Base-by-base conservation (phyloP, 805 yeast genomes). In the Brettanomyces nanus region DNA sequence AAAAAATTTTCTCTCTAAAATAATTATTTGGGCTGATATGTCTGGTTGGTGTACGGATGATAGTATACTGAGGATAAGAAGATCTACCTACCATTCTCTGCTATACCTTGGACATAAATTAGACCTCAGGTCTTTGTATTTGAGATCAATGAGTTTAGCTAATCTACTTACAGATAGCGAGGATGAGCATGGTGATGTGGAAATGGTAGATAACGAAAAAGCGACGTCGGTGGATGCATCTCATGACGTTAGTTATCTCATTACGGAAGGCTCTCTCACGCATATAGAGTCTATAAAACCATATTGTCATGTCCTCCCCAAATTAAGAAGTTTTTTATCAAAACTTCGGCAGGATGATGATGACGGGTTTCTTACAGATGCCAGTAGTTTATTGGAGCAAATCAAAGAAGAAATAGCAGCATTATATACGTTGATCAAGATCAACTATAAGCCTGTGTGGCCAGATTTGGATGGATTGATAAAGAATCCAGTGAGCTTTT, bases 391-490 rank as follows among this genome's bases (percentile, higher is more conserved):
- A n/a, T 61, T 78, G 0, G 67, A 69, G 9, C 68, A 74, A 5
- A 65, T 83, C 3, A 68, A 69, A 33, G 62, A 62, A 11, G 90
- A 83, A 44, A 73, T 81, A 4, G 45, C 57, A 0, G 42, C 63
- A 3, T 50, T 81, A 7, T 73, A 73, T 42, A 54, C 66, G 5
- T 71, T 71, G 36, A 58, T 81, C 27, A 71, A 66, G 34, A 52
- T 67, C 1, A 65, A 68, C 19, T 87, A 85, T 50, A 59, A 65
- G 7, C 65, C 70, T 3, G 71, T 79, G 14, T 86, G 85, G 58
- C 78, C 84, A 0, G 95, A 87, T 49, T 61, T 87, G 35, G 81
- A 71, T 19, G 61, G 77, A 0, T 59, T 87, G 28, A 67, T 85
- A 1, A 62, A 75, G 9, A 73, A 73, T 41, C 78, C 90, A 0